Conservation (phyloP, 202 grass and related monocot species). For the Carex arenaria region DNA sequence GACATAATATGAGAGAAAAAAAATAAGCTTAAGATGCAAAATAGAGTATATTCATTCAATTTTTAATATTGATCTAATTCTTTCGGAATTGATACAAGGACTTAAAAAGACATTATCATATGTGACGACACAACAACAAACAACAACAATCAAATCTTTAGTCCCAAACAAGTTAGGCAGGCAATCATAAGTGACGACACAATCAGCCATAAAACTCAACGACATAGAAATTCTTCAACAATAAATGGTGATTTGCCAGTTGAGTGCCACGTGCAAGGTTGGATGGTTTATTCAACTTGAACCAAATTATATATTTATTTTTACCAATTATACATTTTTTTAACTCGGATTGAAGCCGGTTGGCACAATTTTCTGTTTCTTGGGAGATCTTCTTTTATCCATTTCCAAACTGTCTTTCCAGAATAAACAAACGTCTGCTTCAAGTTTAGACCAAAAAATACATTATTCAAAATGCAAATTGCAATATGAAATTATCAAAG, state of each 20-base stretch:
- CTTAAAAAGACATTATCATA: too few species aligned
- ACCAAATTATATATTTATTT: neutral
- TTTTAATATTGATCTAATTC: too few species aligned
- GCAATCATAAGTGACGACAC: neutral
- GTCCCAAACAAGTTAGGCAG: too few species aligned
- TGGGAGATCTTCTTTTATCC: neutral
- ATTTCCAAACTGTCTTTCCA: conserved; percentile 11
- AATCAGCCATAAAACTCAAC: neutral
- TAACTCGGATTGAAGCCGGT: too few species aligned
- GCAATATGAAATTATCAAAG: conserved; percentile 13
- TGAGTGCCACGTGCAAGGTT: conserved; percentile 24
- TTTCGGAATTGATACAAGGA: too few species aligned
- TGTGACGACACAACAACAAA: too few species aligned
- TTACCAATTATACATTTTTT: neutral
- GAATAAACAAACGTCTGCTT: neutral
- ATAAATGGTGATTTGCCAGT: neutral
- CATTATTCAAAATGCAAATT: conserved; percentile 15
- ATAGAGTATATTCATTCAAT: too few species aligned
- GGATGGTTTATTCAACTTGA: neutral
- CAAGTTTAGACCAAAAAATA: conserved; percentile 16
- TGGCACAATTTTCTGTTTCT: neutral
- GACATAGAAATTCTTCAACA: neutral
- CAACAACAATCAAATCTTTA: too few species aligned
- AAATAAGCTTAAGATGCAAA: too few species aligned
- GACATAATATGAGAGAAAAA: too few species aligned